A percentile compares a stretch with the other conserved stretches of the same genome.
Evolutionary conservation across 2,329 filamentous ascomycete genomes (phyloP).

Genomic region (Periconia macrospinosa): DNA sequence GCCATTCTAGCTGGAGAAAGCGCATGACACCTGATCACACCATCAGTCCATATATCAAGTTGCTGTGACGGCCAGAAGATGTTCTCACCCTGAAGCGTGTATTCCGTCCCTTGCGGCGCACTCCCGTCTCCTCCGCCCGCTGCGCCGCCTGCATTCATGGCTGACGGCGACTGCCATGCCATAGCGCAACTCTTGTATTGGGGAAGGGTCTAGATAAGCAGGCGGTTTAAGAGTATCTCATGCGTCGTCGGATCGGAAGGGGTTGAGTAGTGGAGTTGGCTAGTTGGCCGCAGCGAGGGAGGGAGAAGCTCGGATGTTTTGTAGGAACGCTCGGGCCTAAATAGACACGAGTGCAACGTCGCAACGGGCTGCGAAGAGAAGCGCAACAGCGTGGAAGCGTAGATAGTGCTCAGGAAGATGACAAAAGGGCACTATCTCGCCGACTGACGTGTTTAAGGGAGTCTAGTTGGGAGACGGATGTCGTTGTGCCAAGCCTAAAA

Average conservation of each 20-base stretch:
- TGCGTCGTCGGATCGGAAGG: constrained; percentile 19
- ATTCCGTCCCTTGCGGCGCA: constrained; percentile 66
- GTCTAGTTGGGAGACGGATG: constrained; percentile 11
- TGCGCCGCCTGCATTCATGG: constrained; percentile 60
- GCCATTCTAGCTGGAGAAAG: constrained; percentile 98
- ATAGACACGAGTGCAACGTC: constrained; percentile 5
- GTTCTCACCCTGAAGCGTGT: constrained; percentile 68
- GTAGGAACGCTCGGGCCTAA: constrained; percentile 13
- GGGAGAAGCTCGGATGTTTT: constrained; percentile 17
- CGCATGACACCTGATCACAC: constrained; percentile 82
- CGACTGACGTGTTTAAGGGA: constrained; percentile 13
- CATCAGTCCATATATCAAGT: constrained; percentile 18
- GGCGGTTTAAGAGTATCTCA: constrained; percentile 16
- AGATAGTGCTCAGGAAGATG: constrained; percentile 11
- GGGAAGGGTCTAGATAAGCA: constrained; percentile 10
- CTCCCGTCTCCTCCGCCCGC: constrained; percentile 51
- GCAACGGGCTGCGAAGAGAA: not conserved
- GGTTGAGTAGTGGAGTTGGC: constrained; percentile 23
- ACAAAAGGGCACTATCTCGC: constrained; percentile 1
- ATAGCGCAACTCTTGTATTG: constrained; percentile 48
- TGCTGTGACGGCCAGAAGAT: not conserved
- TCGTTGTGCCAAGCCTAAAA: constrained; percentile 11
- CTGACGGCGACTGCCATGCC: constrained; percentile 72
- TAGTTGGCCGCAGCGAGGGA: constrained; percentile 29
- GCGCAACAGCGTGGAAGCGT: constrained; percentile 7